Base-by-base conservation (phyloP, 257 asterid genomes). In the Mentha longifolia region DNA sequence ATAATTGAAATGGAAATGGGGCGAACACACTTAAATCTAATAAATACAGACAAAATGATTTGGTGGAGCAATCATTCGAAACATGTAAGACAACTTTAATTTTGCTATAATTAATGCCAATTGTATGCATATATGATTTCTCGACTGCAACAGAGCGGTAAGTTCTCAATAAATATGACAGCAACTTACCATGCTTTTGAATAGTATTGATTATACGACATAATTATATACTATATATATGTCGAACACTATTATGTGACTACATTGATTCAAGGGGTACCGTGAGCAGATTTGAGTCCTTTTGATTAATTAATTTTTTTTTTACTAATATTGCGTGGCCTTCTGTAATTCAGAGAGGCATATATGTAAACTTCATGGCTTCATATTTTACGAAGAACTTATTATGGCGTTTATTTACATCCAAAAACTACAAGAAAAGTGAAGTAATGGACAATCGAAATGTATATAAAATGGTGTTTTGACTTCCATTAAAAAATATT, bases 1-100 rank as follows among this genome's bases (percentile, higher is more conserved):
- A 33, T 71, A 55, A 64, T 70, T 70, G 57, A 64, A 57, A 57
- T 8, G 39, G n/a, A 56, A 70, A 76, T 64, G 72, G 76, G 69
- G 39, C 68, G 54, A 76, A 41, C 39, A 46, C 69, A 47, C 57
- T 58, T 41, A 71, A 64, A 73, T n/a, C n/a, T 13, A 61, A 58
- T 41, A 71, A 64, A 73, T 13, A 61, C 54, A 49, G 77, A 77
- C 77, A 77, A 71, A 50, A 77, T 77, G 71, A 77, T 77, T 77
- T 55, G 74, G 39, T 49, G 39, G 20, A 51, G 49, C 77, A 72
- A 72, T 66, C 77, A 76, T 63, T 68, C 37, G 41, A 47, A 59
- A 15, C 45, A 61, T 74, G 47, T 28, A 41, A 10, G 20, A 30
- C 14, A 64, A 22, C 72, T 65, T 65, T 37, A 65, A 20, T 61